Conservation (phyloP, 1,284 basidiomycete genomes). For the Puccinia coronata region DNA sequence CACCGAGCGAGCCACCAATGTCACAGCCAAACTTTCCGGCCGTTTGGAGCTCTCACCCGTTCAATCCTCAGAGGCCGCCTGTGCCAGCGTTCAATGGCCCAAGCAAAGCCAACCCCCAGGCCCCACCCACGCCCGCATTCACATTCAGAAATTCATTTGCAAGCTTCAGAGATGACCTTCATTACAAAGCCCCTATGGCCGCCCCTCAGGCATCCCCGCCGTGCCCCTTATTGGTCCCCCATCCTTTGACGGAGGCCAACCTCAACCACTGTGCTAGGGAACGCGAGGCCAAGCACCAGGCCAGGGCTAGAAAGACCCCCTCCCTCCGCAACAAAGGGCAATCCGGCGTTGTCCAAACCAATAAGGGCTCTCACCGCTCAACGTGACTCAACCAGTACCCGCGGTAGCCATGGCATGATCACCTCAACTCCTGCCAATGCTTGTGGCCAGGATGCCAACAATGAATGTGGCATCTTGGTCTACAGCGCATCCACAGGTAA, state of each 20-base stretch:
- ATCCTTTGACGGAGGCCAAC: conserved; percentile 23
- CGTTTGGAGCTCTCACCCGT: neutral
- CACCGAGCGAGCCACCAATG: conserved; percentile 28
- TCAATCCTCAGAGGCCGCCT: neutral
- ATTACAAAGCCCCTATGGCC: neutral
- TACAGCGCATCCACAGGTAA: conserved; percentile 38
- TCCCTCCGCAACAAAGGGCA: neutral
- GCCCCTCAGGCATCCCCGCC: neutral
- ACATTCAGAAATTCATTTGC: neutral
- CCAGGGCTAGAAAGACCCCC: neutral
- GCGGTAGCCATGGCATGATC: neutral
- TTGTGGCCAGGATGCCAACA: neutral
- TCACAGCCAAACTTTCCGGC: neutral
- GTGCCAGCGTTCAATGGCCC: neutral
- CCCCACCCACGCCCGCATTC: neutral
- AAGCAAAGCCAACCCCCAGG: neutral
- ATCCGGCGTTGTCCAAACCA: conserved; percentile 7
- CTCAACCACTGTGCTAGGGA: neutral
- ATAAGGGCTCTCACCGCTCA: neutral
- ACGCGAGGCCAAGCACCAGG: neutral
- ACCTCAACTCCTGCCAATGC: neutral
- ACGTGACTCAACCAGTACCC: neutral
- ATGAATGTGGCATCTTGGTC: conserved; percentile 12
- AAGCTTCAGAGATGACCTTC: neutral
- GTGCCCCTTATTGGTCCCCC: neutral